A percentile compares a stretch with the other conserved stretches of the same genome.
phyloP scores from a whole-genome alignment of 306 rosid genomes.

The Lathyrus aphaca region DNA sequence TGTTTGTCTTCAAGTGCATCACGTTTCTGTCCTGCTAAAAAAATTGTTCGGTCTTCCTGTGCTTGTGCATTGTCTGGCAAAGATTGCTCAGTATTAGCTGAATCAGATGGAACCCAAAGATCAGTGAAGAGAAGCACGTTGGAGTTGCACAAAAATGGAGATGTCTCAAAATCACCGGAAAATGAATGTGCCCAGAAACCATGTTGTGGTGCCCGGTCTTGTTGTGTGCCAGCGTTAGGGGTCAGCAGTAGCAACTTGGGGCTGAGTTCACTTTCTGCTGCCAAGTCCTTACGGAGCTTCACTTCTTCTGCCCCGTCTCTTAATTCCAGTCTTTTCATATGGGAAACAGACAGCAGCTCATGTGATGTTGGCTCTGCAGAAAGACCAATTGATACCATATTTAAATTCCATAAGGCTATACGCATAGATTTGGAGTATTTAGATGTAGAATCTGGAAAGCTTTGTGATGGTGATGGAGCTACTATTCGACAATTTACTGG shows the following conservation, averaged over 20 bases:
- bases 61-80: conserved; percentile 57
- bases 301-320: conserved; percentile 90
- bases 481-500: conserved; percentile 80
- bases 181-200: conserved; percentile 50
- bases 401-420: conserved; percentile 97
- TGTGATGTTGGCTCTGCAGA: conserved; percentile 73
- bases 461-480: conserved; percentile 77
- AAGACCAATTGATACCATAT: conserved; percentile 96
- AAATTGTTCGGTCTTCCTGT: conserved; percentile 54
- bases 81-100: conserved; percentile 54
- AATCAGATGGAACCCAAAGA: conserved; percentile 61
- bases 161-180: conserved; percentile 47
- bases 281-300: conserved; percentile 89
- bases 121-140: conserved; percentile 56
- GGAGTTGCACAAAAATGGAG: conserved; percentile 51
- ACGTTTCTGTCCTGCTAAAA: conserved; percentile 86
- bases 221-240: conserved; percentile 94
- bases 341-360: conserved; percentile 82
- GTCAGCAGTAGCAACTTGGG: conserved; percentile 88
- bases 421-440: conserved; percentile 97
- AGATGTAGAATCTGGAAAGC: conserved; percentile 97
- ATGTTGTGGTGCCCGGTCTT: conserved; percentile 68
- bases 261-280: conserved; percentile 66
- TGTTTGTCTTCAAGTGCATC: conserved; percentile 76
- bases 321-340: conserved; percentile 86